Evolutionary conservation across 805 yeast species (phyloP), one percentile per base, ranked within the genome.

Genomic region (Ogataea trehaloabstinens): DNA sequence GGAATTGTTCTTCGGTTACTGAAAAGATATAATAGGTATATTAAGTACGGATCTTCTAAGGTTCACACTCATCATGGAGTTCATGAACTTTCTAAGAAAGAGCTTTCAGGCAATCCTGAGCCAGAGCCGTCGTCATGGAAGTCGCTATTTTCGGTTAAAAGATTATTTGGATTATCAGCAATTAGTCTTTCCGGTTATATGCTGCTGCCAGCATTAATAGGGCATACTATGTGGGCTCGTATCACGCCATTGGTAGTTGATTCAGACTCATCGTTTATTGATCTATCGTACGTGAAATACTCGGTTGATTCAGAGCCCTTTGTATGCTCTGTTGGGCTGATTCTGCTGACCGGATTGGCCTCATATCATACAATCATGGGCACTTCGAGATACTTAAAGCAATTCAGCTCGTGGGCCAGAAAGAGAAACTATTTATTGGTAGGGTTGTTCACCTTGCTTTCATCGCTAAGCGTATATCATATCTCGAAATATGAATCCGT

Each of bases 231-330:
- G 10, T 68, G 71, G 31, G 66, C 72, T 46, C 64, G 87, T 37
- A 34, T 69, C 4, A 63, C 65, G 0, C 89, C 91, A 0, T 19
- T 66, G n/a, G 13, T 51, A 2, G 63, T 78, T 1, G 85, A 81
- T 41, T 89, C 87, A 1, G 91, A 83, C 56, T 74, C 82, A 3
- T 70, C 81, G 1, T 61, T 73, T 38, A 58, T 85, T 16, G 70
- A 64, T 31, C 58, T 85, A 31, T 71, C 73, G 6, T 82, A 68
- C 49, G 64, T 83, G 7, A 49, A 78, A 0, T 70, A 71, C 44
- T 51, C 66, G 2, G 37, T 73, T 8, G 30, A 46, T 19, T 31
- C 19, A 24, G 6, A 25, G 6, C 44, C 44, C 3, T 3, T 38
- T 1, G 18, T 35, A 18, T 38, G 47, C 1, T 31, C 42, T 4